Conservation (phyloP, 2,329 filamentous ascomycete species). For the Epichloe bromicola region DNA sequence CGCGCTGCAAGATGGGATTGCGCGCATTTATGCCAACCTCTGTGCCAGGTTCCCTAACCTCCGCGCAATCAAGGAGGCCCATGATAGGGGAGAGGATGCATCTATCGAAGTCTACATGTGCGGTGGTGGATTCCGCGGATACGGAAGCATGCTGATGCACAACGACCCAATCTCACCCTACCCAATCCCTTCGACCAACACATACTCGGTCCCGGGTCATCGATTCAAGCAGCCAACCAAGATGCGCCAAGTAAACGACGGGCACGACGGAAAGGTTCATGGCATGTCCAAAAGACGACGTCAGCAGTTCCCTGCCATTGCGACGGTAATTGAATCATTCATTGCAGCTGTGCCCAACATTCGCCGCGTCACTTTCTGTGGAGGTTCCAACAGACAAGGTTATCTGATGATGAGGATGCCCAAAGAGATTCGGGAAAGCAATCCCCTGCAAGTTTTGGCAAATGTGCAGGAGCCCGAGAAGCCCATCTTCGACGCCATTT, state of each 20-base stretch:
- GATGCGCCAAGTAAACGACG: slow-evolving; percentile 38
- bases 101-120: slow-evolving; percentile 69
- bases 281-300: slow-evolving; percentile 71
- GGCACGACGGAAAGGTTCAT: slow-evolving; percentile 46
- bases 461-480: slow-evolving; percentile 14
- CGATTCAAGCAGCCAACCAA: slow-evolving; percentile 43
- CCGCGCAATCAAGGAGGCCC: slow-evolving; percentile 21
- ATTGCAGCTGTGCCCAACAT: slow-evolving; percentile 56
- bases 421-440: slow-evolving; percentile 41
- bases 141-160: slow-evolving; percentile 81
- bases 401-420: slow-evolving; percentile 62
- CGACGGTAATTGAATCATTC: slow-evolving; percentile 65
- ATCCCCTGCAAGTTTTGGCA: slow-evolving; percentile 43
- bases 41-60: slow-evolving; percentile 38
- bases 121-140: slow-evolving; percentile 81
- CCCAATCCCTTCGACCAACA: slow-evolving; percentile 71
- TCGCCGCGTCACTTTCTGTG: slow-evolving; percentile 66
- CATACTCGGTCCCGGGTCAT: slow-evolving; percentile 52
- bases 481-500: slow-evolving; percentile 22
- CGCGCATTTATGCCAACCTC: slow-evolving; percentile 43
- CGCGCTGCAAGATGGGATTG: slow-evolving; percentile 46
- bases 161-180: slow-evolving; percentile 62
- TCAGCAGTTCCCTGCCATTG: slow-evolving; percentile 72
- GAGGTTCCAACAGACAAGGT: slow-evolving; percentile 78
- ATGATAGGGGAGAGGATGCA: slow-evolving; percentile 15